Evolutionary conservation across 805 yeast species (phyloP).

Genomic region (Saccharomycopsis fibuligera): DNA sequence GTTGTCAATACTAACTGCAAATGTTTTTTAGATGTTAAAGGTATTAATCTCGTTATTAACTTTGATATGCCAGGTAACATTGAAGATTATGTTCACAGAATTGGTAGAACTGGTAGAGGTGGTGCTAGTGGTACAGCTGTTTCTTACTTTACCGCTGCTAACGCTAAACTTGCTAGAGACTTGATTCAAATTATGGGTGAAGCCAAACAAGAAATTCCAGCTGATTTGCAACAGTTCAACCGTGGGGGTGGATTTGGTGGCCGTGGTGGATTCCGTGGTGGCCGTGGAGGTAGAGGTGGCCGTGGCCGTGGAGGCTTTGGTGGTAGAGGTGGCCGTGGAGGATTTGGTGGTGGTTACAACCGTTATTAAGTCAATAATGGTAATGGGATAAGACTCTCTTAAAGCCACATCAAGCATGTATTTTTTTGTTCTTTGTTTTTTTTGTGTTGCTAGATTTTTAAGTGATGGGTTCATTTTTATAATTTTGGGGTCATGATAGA

Average conservation of each 20-base stretch:
- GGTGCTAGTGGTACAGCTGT: constrained; percentile 94
- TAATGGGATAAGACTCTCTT: too few species aligned
- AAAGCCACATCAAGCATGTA: too few species aligned
- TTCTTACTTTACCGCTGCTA: constrained; percentile 85
- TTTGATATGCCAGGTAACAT: constrained; percentile 97
- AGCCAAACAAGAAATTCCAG: constrained; percentile 89
- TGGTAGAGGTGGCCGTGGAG: constrained; percentile 34
- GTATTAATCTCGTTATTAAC: constrained; percentile 88
- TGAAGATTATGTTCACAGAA: constrained; percentile 97
- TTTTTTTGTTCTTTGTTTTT: too few species aligned
- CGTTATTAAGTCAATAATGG: too few species aligned
- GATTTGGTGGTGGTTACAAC: constrained; percentile 39
- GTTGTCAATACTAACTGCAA: neutral
- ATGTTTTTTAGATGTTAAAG: constrained; percentile 77
- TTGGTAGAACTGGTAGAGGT: constrained; percentile 99
- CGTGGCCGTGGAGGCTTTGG: constrained; percentile 44
- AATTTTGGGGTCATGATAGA: too few species aligned
- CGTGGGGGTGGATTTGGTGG: constrained; percentile 67
- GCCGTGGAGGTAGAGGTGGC: constrained; percentile 48
- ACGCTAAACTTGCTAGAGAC: constrained; percentile 84
- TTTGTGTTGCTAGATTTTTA: too few species aligned
- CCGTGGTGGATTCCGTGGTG: constrained; percentile 49
- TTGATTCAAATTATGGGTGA: constrained; percentile 85
- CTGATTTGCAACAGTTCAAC: constrained; percentile 68
- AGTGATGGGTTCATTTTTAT: too few species aligned